These are phyloP conservation scores for Tetrapisispora nanseiensis DNA, from an alignment of 805 yeast species.

Conservation along the genomic window DNA sequence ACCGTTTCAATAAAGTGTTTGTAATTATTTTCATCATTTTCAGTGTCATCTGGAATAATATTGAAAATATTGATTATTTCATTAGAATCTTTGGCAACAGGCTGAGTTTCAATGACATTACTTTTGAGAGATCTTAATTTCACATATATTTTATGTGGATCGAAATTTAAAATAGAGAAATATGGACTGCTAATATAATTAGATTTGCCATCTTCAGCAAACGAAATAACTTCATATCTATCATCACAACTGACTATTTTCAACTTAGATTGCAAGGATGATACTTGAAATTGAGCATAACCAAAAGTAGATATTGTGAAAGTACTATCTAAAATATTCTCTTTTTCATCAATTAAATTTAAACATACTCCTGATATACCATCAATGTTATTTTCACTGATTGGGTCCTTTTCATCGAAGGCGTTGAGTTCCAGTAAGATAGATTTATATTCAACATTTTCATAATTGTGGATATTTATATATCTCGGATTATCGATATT, in stretches of 20 bases:
- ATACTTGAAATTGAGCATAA: constrained; percentile 53
- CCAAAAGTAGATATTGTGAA: constrained; percentile 73
- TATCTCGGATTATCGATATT: constrained; percentile 17
- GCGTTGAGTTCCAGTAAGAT: constrained; percentile 67
- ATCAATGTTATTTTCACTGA: constrained; percentile 20
- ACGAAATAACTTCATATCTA: constrained; percentile 14
- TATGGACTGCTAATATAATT: constrained; percentile 14
- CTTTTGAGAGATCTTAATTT: constrained; percentile 6
- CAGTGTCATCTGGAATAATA: constrained; percentile 6
- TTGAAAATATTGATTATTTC: constrained; percentile 16
- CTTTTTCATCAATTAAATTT: constrained; percentile 29
- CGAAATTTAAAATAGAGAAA: constrained; percentile 10
- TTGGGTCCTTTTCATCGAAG: constrained; percentile 30
- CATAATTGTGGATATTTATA: constrained; percentile 6
- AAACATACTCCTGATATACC: constrained; percentile 43
- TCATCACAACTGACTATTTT: constrained; percentile 15
- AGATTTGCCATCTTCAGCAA: constrained; percentile 18
- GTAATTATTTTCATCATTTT: constrained; percentile 7
- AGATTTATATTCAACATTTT: constrained; percentile 36
- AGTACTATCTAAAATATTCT: constrained; percentile 39
- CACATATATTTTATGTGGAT: constrained; percentile 16
- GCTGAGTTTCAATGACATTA: not conserved
- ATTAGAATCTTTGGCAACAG: not conserved
- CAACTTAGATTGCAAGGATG: constrained; percentile 6
- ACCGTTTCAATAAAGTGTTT: constrained; percentile 10